Evolutionary conservation across 305 asterid genomes (phyloP).

Genomic region (Solanum hybrid): DNA sequence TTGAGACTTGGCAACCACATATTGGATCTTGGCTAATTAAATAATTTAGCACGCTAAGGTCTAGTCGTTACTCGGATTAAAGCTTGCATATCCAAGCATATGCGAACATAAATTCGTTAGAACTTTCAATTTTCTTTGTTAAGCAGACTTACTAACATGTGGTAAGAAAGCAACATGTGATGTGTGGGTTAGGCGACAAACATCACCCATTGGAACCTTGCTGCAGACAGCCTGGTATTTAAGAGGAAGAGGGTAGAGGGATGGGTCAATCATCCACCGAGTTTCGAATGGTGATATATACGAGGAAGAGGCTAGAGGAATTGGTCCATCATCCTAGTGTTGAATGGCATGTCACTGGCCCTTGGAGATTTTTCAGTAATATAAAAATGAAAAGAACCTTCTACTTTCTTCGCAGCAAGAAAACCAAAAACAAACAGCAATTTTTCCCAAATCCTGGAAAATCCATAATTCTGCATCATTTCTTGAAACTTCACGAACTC

Average conservation of each 20-base stretch:
- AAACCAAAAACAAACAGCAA: neutral
- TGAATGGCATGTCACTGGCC: neutral
- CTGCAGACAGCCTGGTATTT: neutral
- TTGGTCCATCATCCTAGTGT: neutral
- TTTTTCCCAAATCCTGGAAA: neutral
- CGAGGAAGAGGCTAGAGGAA: neutral
- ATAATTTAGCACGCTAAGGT: neutral
- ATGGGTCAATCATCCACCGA: neutral
- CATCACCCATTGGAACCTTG: neutral
- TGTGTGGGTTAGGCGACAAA: neutral
- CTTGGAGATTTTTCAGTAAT: neutral
- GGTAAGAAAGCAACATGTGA: neutral
- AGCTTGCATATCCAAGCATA: neutral
- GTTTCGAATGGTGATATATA: neutral
- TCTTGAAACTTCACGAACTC: neutral
- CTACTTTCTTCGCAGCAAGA: neutral
- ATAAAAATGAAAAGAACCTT: neutral
- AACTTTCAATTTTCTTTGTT: neutral
- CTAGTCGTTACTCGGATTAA: neutral
- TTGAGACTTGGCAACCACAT: neutral
- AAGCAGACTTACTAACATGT: neutral
- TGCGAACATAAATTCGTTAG: neutral
- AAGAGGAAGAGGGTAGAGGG: neutral
- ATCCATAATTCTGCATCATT: neutral
- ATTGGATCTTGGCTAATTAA: neutral